These are phyloP conservation scores for Phoma sp. DNA, from an alignment of 2,329 filamentous ascomycete genomes.

Conservation along the genomic window DNA sequence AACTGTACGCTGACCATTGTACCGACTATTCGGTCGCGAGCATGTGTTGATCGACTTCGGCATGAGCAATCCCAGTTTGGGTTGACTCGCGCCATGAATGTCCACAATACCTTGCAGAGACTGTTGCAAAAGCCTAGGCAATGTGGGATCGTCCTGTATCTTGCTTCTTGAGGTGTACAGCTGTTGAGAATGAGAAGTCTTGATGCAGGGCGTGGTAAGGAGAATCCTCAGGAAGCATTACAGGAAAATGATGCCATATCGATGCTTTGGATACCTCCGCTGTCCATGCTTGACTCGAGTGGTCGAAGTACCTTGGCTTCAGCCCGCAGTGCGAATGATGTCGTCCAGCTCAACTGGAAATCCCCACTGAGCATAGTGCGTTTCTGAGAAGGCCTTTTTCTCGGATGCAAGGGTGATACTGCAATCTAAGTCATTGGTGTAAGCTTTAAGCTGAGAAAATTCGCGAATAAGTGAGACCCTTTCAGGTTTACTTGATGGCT, in stretches of 20 bases:
- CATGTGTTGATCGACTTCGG: not conserved
- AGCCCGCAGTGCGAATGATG: slow-evolving; percentile 58
- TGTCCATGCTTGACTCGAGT: slow-evolving; percentile 48
- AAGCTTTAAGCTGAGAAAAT: slow-evolving; percentile 43
- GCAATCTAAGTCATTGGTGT: slow-evolving; percentile 14
- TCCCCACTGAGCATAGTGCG: slow-evolving; percentile 54
- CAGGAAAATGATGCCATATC: slow-evolving; percentile 54
- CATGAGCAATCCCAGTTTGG: too few species aligned
- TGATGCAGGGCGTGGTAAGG: slow-evolving; percentile 45
- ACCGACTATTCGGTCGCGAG: not conserved
- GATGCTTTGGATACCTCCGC: slow-evolving; percentile 40
- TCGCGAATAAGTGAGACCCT: slow-evolving; percentile 32
- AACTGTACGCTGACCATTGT: not conserved
- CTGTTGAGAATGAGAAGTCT: not conserved
- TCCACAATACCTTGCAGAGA: not conserved
- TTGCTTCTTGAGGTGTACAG: not conserved
- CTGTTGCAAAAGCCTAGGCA: not conserved
- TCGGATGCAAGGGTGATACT: slow-evolving; percentile 52
- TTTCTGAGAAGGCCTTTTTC: slow-evolving; percentile 54
- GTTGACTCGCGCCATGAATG: too few species aligned
- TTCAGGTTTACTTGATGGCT: not conserved
- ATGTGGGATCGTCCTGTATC: not conserved
- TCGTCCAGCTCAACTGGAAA: slow-evolving; percentile 52
- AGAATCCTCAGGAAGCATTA: slow-evolving; percentile 48
- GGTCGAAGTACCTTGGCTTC: slow-evolving; percentile 57